Evolutionary conservation across 1,139 yeast genomes (phyloP), one percentile per base, ranked within the genome.

Genomic region (Kluyveromyces marxianus): DNA sequence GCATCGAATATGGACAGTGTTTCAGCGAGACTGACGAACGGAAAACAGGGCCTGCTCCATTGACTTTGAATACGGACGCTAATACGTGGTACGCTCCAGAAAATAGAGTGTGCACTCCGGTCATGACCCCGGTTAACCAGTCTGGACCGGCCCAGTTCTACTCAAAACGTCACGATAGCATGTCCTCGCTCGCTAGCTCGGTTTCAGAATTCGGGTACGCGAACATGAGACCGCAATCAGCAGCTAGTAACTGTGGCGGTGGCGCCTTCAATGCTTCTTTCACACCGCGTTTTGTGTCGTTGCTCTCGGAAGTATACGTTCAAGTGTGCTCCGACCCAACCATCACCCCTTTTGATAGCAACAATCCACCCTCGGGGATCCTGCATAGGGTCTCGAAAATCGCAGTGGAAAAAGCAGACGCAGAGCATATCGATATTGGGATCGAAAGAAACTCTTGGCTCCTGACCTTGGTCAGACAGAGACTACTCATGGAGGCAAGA

Each of bases 281-380:
- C 39, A 50, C 65, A 2, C 48, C 46, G 10, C 55, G 55, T 32
- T 64, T 64, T 42, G 42, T 57, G 4, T 46, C 49, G 8, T 44
- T 64, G 32, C 48, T 64, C 32, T 45, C 59, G 52, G 62, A 61
- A 25, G 53, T 54, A 4, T 64, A 63, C 45, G 59, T 58, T 38
- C 44, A 45, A 14, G 48, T 58, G 7, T 57, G 60, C 40, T 50
- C 57, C 14, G 66, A 64, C 42, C 66, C 67, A 8, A 58, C 62
- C 4, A 53, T 59, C 8, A 63, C 68, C 3, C 68, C 68, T 2
- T 64, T 63, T 41, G 68, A 64, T 42, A 51, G 53, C 27, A 44
- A 45, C 24, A 62, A 62, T 44, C 68, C 68, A 7, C 67, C 68
- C 1, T 57, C 63, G 3, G 67, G 66, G 3, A 60, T 64, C 6